These are phyloP conservation scores for Collybiopsis confluens DNA, from an alignment of 768 basidiomycete genomes.

Conservation along the genomic window DNA sequence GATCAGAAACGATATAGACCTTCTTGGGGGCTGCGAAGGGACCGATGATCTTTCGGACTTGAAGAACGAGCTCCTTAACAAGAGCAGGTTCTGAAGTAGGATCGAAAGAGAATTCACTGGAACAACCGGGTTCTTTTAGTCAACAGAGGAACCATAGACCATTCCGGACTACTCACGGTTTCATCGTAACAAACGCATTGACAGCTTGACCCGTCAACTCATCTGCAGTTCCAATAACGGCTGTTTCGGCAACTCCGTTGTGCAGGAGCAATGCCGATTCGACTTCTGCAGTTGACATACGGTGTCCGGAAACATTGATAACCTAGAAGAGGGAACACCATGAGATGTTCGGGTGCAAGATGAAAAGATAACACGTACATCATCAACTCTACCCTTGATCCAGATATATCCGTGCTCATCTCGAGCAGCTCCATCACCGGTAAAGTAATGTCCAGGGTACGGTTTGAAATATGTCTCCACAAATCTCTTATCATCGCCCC, in stretches of 20 bases:
- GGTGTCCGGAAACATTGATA: constrained; percentile 97
- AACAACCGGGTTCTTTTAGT: neutral
- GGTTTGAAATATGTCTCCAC: constrained; percentile 59
- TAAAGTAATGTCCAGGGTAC: constrained; percentile 91
- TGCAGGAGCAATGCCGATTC: constrained; percentile 95
- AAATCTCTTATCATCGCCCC: constrained; percentile 76
- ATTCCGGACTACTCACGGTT: constrained; percentile 64
- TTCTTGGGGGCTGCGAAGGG: constrained; percentile 98
- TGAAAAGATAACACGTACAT: constrained; percentile 33
- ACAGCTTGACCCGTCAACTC: constrained; percentile 93
- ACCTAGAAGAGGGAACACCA: constrained; percentile 52
- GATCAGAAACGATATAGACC: constrained; percentile 74
- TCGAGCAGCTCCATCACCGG: constrained; percentile 94
- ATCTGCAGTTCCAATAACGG: constrained; percentile 83
- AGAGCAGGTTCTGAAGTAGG: constrained; percentile 63
- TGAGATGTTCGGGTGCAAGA: constrained; percentile 1
- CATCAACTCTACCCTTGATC: constrained; percentile 97
- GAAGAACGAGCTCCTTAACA: constrained; percentile 84
- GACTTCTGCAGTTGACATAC: constrained; percentile 95
- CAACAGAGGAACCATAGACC: too few relatives aligned
- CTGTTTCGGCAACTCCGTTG: constrained; percentile 94
- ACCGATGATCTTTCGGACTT: constrained; percentile 96
- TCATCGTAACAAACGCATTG: constrained; percentile 90
- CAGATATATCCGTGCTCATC: constrained; percentile 97
- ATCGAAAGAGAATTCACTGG: constrained; percentile 78